Base-by-base conservation (phyloP, 2,329 filamentous ascomycete genomes). In the Hirsutella minnesotensis region DNA sequence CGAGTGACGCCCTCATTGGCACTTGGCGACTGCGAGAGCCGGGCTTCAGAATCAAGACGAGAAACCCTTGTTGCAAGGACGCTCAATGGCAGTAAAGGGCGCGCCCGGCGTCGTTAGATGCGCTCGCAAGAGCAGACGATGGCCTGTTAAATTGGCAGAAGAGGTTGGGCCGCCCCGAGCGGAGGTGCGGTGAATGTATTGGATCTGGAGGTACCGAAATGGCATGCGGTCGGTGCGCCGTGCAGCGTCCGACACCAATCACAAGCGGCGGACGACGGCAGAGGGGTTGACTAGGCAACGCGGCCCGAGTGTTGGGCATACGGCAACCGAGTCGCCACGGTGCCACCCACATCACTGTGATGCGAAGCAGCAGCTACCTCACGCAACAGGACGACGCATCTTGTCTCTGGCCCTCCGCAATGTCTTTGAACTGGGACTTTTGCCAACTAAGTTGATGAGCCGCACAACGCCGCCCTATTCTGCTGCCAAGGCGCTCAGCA, bases 1-100 rank as follows among this genome's bases (percentile, higher is more conserved):
- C 60, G 47, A 51, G 54, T 36, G 56, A 49, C 51, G 47, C 57
- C 50, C 56, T 57, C 57, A 58, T 60, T 27, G 39, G 51, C 47
- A 22, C 19, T 42, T 15, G 33, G 9, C 13, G 33, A 16, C 9
- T 18, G 33, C n/a, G 13, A 16, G 33, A 35, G 33, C 33, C 9
- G 33, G 15, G 5, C 9, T 9, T 35, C 33, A 18, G n/a, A 18
- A 35, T 16, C 9, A n/a, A 19, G 16, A 16, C 9, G 15, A 35
- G 16, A 18, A 13, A 15, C 12, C 19, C 18, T 20, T 10, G 5
- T 9, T 38, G 18, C 16, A n/a, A 3, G 9, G 16, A 24, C 5
- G 18, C n/a, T 38, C 19, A 2, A 12, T n/a, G 33, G 16, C 15
- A 18, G 18, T 4, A 15, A n/a, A 15, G 31, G 10, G 5, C 8